phyloP scores from a whole-genome alignment of 306 rosid genomes.

The Castanea mollissima region DNA sequence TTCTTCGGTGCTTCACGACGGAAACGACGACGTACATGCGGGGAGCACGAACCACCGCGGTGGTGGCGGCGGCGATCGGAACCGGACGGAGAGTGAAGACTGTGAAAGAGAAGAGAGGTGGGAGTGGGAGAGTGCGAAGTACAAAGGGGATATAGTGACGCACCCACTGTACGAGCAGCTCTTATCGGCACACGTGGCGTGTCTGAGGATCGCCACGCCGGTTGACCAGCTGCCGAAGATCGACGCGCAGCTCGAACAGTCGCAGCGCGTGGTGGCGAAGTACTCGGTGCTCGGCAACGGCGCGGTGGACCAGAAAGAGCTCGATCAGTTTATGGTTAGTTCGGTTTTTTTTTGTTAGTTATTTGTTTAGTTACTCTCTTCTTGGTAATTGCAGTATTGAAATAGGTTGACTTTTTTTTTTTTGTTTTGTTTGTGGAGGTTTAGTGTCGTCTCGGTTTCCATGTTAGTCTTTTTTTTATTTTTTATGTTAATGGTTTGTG shows the following conservation, averaged over 20 bases:
- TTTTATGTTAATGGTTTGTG: too few relatives aligned
- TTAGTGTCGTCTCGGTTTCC: too few relatives aligned
- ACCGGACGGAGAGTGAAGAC: conserved; percentile 15
- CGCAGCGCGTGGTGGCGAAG: conserved; percentile 64
- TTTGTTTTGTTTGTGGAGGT: too few relatives aligned
- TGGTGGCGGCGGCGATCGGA: conserved; percentile 31
- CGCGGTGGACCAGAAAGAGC: conserved; percentile 61
- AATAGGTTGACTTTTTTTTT: not conserved
- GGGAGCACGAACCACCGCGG: conserved; percentile 6
- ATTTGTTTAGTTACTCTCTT: not conserved
- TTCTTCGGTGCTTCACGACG: not conserved
- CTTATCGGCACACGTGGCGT: conserved; percentile 80
- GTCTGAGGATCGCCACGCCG: conserved; percentile 89
- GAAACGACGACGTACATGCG: conserved; percentile 22
- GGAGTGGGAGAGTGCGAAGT: conserved; percentile 38
- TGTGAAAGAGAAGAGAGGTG: conserved; percentile 18
- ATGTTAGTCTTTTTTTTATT: too few relatives aligned
- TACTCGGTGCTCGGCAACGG: conserved; percentile 45
- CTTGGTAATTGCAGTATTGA: not conserved
- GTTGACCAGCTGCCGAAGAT: conserved; percentile 86
- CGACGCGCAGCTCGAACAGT: conserved; percentile 76
- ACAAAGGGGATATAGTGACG: conserved; percentile 64
- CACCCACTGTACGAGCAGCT: conserved; percentile 92
- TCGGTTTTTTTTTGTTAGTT: not conserved
- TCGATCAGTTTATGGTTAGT: conserved; percentile 74